phyloP scores from a whole-genome alignment of 2,329 filamentous ascomycete species.

The Fusarium bactridioides region DNA sequence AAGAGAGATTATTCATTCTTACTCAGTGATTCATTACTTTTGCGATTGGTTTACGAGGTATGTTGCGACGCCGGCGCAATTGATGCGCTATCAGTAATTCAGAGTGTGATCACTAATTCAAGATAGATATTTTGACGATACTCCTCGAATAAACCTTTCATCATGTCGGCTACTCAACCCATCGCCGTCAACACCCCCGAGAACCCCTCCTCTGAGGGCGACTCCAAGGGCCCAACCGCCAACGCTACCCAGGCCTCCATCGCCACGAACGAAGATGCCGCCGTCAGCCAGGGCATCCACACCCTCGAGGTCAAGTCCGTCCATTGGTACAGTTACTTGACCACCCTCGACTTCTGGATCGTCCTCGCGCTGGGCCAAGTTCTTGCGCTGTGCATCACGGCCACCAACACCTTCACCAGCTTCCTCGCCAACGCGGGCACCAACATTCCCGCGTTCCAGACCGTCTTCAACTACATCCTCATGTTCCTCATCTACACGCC shows the following conservation, averaged over 20 bases:
- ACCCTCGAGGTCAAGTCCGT: conserved; percentile 62
- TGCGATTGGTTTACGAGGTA: conserved; percentile 26
- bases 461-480: conserved; percentile 91
- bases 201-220: conserved; percentile 3
- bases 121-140: conserved; percentile 9
- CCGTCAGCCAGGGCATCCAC: conserved; percentile 60
- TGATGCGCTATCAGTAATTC: accelerated
- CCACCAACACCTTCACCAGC: conserved; percentile 88
- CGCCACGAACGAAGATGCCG: conserved; percentile 41
- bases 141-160: conserved; percentile 10
- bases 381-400: conserved; percentile 88
- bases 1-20: background rate
- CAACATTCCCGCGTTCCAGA: conserved; percentile 93
- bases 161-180: conserved; percentile 23
- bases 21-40: background rate
- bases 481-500: conserved; percentile 83
- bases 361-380: conserved; percentile 83
- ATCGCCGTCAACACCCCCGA: background rate
- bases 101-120: background rate
- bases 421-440: conserved; percentile 73
- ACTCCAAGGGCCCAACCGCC: conserved; percentile 36
- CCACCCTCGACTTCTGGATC: conserved; percentile 87
- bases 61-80: background rate
- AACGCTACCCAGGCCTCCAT: conserved; percentile 13
- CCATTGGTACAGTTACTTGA: conserved; percentile 77